Evolutionary conservation across 176 grass and related monocot species (phyloP).

Genomic region (Triticum urartu): DNA sequence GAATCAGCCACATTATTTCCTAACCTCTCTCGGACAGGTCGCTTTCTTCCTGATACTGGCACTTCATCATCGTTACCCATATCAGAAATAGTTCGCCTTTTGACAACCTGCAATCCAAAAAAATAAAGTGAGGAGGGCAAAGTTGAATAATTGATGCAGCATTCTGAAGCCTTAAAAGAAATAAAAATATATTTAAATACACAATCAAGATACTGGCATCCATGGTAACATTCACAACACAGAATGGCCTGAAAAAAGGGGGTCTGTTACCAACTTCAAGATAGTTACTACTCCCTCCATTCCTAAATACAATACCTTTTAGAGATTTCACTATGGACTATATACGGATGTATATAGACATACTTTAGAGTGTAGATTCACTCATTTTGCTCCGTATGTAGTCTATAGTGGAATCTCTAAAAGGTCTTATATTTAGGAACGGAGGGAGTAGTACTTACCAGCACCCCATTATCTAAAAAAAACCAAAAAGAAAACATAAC

Average conservation of each 20-base stretch:
- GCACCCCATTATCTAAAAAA: not conserved
- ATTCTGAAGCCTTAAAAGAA: not conserved
- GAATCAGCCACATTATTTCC: conserved; percentile 47
- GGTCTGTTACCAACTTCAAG: not conserved
- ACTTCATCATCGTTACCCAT: conserved; percentile 29
- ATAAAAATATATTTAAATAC: not conserved
- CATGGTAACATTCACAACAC: not conserved
- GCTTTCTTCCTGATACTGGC: conserved; percentile 38
- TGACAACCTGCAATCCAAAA: conserved; percentile 57
- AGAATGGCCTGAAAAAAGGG: conserved; percentile 5
- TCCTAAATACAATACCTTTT: too few species aligned
- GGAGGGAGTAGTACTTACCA: not conserved
- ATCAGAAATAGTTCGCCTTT: conserved; percentile 48
- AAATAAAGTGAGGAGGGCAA: not conserved
- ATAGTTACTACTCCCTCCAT: not conserved
- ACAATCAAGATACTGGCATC: not conserved
- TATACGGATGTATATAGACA: too few species aligned
- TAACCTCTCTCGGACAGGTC: conserved; percentile 49
- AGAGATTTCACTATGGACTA: too few species aligned
- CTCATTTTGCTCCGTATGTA: too few species aligned
- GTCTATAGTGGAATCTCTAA: too few species aligned
- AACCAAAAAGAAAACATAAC: not conserved
- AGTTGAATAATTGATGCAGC: conserved; percentile 3
- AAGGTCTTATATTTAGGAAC: too few species aligned
- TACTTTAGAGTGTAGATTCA: too few species aligned